Base-by-base conservation (phyloP, 2,329 filamentous ascomycete species). In the Epichloe gansuensis region DNA sequence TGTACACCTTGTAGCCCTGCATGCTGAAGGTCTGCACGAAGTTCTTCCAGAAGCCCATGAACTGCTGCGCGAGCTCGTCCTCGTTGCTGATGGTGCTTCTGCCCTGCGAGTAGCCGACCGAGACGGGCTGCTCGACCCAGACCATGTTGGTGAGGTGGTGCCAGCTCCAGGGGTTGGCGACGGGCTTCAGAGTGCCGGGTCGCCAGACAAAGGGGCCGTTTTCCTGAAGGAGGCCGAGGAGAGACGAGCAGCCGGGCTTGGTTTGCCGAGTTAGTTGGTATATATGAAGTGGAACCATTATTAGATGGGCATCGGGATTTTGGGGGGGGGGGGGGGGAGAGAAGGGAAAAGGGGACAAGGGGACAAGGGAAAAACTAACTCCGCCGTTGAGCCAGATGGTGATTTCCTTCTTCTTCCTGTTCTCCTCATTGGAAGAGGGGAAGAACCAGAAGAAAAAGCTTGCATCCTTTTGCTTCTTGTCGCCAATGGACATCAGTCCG, bases 1-100 rank as follows among this genome's bases (percentile, higher is more conserved):
- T 77, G 64, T 85, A 91, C 9, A 89, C 75, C 56, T 85, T 85
- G 59, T 77, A 80, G 12, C 76, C 75, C 21, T 85, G 74, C 60
- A 88, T 71, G n/a, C 68, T 71, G 58, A 89, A 89, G 0, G 81
- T 81, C 36, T 86, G 73, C 53, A 88, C 69, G 59, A 89, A 89
- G 68, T 88, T 88, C 69, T 84, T 82, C 75, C 82, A 89, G 68
- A 89, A 93, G 48, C 84, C 84, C 15, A 85, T 71, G 63, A 91
- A 89, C 58, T 90, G 78, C n/a, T 70, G 66, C 0, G 84, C 84
- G 1, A 85, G 74, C 57, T 89, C 84, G 34, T 80, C 75, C 57
- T 88, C 81, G 58, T 76, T 78, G 4, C 72, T 80, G 9, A 84
- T 84, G 0, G 76, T 85, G 3, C 80, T 72, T 0, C 68, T 77